A percentile compares a stretch with the other conserved stretches of the same genome.
phyloP scores from a whole-genome alignment of 371 early-diverging fungal genomes.

The Capillidium rhysosporum region DNA sequence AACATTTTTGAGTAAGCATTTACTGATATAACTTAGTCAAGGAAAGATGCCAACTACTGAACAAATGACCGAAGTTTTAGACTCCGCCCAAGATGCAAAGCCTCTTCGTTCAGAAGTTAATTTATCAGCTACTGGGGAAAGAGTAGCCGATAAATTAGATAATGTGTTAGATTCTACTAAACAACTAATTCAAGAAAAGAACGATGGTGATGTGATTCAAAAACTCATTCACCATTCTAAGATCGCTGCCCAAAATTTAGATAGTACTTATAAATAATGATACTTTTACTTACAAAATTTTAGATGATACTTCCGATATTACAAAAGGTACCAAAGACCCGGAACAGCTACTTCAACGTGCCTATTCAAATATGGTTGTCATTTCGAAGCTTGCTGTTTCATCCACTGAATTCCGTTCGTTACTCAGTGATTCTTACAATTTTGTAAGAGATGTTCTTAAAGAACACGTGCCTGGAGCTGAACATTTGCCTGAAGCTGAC shows the following conservation, averaged over 20 bases:
- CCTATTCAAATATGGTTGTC: constrained; percentile 4
- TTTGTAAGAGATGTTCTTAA: constrained; percentile 12
- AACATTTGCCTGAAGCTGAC: constrained; percentile 1
- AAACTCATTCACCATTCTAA: constrained; percentile 4
- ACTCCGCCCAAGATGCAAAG: constrained; percentile 9
- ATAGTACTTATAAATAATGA: background rate
- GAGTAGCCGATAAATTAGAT: constrained; percentile 6
- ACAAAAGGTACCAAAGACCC: background rate
- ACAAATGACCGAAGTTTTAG: constrained; percentile 8
- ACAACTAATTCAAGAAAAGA: constrained; percentile 8
- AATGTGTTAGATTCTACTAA: constrained; percentile 10
- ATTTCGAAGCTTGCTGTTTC: constrained; percentile 14
- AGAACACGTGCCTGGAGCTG: constrained; percentile 6
- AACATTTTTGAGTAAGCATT: background rate
- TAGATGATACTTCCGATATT: background rate
- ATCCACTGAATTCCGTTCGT: constrained; percentile 16
- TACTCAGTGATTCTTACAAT: constrained; percentile 13
- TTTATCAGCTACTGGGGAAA: constrained; percentile 9
- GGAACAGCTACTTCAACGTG: background rate
- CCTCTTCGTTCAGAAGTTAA: background rate
- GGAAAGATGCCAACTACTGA: constrained; percentile 11
- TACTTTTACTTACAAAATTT: background rate
- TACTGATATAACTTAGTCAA: background rate
- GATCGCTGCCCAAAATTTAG: constrained; percentile 1
- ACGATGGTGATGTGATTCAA: constrained; percentile 9